Base-by-base conservation (phyloP, 352 stramenopile species). In the Phytophthora palmivora region DNA sequence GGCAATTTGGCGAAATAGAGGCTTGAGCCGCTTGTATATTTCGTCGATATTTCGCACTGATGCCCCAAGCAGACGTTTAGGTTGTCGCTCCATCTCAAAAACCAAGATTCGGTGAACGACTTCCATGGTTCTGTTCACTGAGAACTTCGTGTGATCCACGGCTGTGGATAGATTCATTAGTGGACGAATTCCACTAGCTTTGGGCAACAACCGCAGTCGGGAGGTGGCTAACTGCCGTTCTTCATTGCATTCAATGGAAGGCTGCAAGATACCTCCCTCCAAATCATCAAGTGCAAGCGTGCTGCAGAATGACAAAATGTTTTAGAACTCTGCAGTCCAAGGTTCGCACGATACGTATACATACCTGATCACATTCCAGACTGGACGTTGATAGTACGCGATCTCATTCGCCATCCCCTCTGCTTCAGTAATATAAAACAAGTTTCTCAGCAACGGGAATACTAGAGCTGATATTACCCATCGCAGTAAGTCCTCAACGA, bases 361-460 rank as follows among this genome's bases (percentile, higher is more conserved):
- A 15, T n/a, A 74, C 79, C 41, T 77, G 61, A 94, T 85, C 12
- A 59, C 60, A 56, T 68, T 82, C 86, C 86, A 94, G 15, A 94
- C 75, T 12, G 68, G 66, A 24, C 82, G 78, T 15, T 87, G 81
- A 49, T 87, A 94, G 55, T 75, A 94, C 6, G 72, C 58, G 8
- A 93, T 76, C 10, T 91, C 79, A 32, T 92, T 90, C 4, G 73
- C 80, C 47, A 72, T 74, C 12, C 84, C 86, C 65, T 94, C 86
- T 2, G 63, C 46, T 37, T 92, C 82, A 1, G 86, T 94, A 47
- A 91, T 80, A 63, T 90, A 94, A 65, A 92, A 93, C 42, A 85
- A 55, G 30, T 74, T 82, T 8, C 74, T 76, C 22, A 94, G 41
- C 3, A 91, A 32, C 6, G 86, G 82, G 19, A 87, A 90, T 0